Conservation (phyloP, 176 grass and related monocot species). For the Cocos nucifera region DNA sequence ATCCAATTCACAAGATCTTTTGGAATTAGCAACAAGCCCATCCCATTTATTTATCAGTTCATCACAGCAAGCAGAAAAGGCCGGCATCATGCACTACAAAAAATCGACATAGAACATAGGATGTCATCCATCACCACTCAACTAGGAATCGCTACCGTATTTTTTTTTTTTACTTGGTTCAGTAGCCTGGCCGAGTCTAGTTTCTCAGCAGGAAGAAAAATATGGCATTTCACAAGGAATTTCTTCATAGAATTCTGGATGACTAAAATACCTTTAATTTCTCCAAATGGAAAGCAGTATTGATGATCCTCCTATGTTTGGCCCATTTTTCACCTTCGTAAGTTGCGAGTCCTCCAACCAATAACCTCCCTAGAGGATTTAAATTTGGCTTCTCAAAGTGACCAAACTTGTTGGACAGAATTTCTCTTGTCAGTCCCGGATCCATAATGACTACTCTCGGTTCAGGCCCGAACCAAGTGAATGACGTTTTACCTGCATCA, state of each 20-base stretch:
- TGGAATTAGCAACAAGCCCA: conserved; percentile 17
- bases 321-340: conserved; percentile 53
- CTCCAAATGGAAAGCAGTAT: conserved; percentile 64
- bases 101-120: not conserved
- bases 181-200: no score
- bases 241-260: no score
- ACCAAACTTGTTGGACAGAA: conserved; percentile 39
- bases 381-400: conserved; percentile 32
- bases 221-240: no score
- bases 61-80: conserved; percentile 47
- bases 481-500: conserved; percentile 24
- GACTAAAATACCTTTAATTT: conserved; percentile 49
- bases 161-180: no score
- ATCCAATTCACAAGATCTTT: conserved; percentile 38
- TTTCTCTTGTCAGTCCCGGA: conserved; percentile 23
- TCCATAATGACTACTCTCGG: conserved; percentile 38
- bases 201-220: no score
- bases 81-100: conserved; percentile 51
- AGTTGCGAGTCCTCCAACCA: no score
- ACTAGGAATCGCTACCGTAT: not conserved
- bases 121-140: no score
- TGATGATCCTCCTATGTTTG: conserved; percentile 57
- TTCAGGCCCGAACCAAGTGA: conserved; percentile 46
- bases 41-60: conserved; percentile 47
- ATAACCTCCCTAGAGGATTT: no score